Base-by-base conservation (phyloP, 371 early-diverging fungal species). In the Mucor lusitanicus region DNA sequence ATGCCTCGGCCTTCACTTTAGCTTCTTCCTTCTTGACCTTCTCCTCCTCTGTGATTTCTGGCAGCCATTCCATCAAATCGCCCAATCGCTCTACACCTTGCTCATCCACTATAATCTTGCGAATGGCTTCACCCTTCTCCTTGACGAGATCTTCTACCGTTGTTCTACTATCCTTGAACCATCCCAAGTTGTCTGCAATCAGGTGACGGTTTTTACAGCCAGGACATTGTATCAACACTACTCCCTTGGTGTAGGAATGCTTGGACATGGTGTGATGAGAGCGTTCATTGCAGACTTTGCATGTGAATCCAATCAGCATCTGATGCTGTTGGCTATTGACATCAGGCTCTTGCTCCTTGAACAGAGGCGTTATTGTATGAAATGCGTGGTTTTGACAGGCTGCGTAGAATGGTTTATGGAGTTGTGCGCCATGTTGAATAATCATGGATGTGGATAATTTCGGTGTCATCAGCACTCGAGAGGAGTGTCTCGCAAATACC, bases 121-220 rank as follows among this genome's bases (percentile, higher is more conserved):
- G 80, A 46, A 94, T 88, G 3, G 77, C 87, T 71, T 92, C 94
- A n/a, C 94, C 94, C 66, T 90, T 90, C 67, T 90, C 91, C 67
- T 83, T 80, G 79, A 95, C 87, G 37, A 97, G 76, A 65, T 94
- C 92, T 75, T 96, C 95, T 19, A 96, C 85, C 3, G 90, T 95
- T 6, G 92, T 88, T 27, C 81, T 79, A 23, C 79, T 70, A 73
- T 90, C 91, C 53, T 85, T 80, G 77, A 94, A 95, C 94, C 94
- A 98, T 13, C 96, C 97, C 50, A 97, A 79, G 81, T 98, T 92
- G 69, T 98, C 99, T 6, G 99, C 98, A 70, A 98, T 97, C 68
- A 98, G 75, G 73, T 98, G 99, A 30, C 91, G 83, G 68, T 93
- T 94, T 70, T 92, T 85, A 84, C 99, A 98, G 17, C 89, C 89